Evolutionary conservation across 805 yeast genomes (phyloP), one percentile per base, ranked within the genome.

Genomic region (Metschnikowia peoriensis): DNA sequence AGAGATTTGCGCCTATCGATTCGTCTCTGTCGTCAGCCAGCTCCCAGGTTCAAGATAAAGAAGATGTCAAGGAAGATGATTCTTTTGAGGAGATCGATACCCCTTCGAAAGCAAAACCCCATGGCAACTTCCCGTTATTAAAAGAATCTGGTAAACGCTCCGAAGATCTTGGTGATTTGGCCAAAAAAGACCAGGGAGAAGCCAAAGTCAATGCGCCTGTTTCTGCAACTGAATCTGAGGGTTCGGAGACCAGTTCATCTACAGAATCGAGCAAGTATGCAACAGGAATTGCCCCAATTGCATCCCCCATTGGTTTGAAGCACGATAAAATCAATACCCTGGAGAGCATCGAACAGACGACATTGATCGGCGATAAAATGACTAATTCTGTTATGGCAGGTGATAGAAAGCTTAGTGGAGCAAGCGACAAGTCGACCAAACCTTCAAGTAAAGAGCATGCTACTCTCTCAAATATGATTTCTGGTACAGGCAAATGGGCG

Each of bases 1-100:
- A 70, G 43, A 61, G 69, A 46, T 63, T 70, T 32, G 56, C 65
- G 14, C 35, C 35, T 6, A 49, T 49, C 11, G 62, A 59, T 17
- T 48, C 41, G 40, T 2, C 46, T 9, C 17, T n/a, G 42, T 22
- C 17, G 35, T 39, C 17, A 38, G 15, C 40, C 1, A 17, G 15
- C 39, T n/a, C 17, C 28, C 34, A 45, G n/a, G 41, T 22, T 17
- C 37, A 37, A 37, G 35, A 22, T 4, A 15, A 7, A 6, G 29
- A 35, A n/a, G n/a, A 11, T 14, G 11, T 28, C 28, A 41, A 37
- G 15, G 38, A 38, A 27, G 41, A 37, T 15, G 41, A 15, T 27
- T 37, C 41, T 9, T 28, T 37, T 37, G 47, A 44, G 8, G 29
- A 22, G 35, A 22, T 17, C 22, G 29, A 22, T 32, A 44, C 34